Percentiles rank a stretch among this genome's conserved stretches.
Evolutionary conservation across 202 grass and related monocot species (phyloP).

Genomic region (Carex arenaria): DNA sequence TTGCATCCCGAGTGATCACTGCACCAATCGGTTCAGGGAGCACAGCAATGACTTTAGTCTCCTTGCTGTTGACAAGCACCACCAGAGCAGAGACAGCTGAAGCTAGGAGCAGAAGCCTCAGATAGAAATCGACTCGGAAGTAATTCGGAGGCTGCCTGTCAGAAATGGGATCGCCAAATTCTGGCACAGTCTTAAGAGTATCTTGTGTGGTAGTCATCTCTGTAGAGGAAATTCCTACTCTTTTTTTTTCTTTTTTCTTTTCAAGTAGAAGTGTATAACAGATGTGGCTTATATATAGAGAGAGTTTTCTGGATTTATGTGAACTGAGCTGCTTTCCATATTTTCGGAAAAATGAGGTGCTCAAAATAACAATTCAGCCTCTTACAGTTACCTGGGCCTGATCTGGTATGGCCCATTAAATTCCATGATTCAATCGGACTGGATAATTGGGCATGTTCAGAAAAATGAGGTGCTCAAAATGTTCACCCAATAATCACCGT

Average conservation of each 20-base stretch:
- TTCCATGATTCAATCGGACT: not conserved
- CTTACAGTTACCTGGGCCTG: not conserved
- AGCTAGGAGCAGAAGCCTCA: conserved; percentile 48
- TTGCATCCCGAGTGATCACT: conserved; percentile 5
- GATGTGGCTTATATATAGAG: not conserved
- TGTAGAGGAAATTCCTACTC: not conserved
- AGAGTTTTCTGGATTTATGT: not conserved
- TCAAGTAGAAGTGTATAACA: not conserved
- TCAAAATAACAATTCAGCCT: not conserved
- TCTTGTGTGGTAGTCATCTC: not conserved
- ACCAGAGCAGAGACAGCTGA: conserved; percentile 38
- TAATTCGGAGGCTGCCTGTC: not conserved
- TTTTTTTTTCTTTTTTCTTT: not conserved
- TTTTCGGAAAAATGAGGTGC: not conserved
- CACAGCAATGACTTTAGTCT: conserved; percentile 30
- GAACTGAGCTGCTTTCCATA: not conserved
- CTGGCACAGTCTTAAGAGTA: conserved; percentile 4
- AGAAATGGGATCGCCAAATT: not conserved
- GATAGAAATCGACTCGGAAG: conserved; percentile 23
- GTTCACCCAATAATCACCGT: too few species aligned
- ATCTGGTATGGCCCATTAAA: not conserved
- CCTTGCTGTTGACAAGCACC: conserved; percentile 54
- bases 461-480: not conserved
- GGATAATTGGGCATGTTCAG: not conserved
- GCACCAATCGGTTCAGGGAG: not conserved